Evolutionary conservation across 2,329 filamentous ascomycete species (phyloP), one percentile per base, ranked within the genome.

Genomic region (Scorias spongiosa): DNA sequence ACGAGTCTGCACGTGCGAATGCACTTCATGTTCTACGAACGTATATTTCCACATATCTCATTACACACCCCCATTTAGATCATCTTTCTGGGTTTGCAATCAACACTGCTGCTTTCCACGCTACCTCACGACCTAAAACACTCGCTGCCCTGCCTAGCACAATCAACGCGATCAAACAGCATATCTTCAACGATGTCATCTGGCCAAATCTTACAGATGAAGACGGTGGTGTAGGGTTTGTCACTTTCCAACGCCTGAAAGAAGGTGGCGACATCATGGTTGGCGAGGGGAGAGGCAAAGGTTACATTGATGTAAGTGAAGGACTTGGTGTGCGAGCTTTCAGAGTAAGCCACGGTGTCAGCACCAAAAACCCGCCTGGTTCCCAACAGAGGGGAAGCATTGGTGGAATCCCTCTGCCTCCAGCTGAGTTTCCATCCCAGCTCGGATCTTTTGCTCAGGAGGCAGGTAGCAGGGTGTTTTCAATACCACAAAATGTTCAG

Each of bases 141-240:
- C 69, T 98, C 11, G 87, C 89, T 1, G 89, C 84, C 0, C 67
- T 96, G 3, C 86, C 88, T 0, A 81, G 78, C 26, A 93, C 89
- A n/a, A 88, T 98, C 42, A 74, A 85, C 39, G 88, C 89, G 0
- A 80, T 98, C 63, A 96, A 94, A 61, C 78, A 72, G 1, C 88
- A 98, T 63, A 85, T 98, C 47, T 98, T 98, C 69, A 98, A 98
- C 64, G 93, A 95, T 57, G 69, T 94, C 46, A 93, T 96, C 43
- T 98, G 91, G 91, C 91, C 91, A 0, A 98, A 98, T 53, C 67
- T 98, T 34, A 93, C 86, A 0, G 89, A 98, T 57, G 91, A 98
- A 64, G 91, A 94, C 60, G 87, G 88, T 29, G 91, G 91, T 18
- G 88, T 88, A 3, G 91, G 91, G 0, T 72, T 98, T 26, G 78